phyloP scores from a whole-genome alignment of 306 rosid genomes.

The Cajanus cajan region DNA sequence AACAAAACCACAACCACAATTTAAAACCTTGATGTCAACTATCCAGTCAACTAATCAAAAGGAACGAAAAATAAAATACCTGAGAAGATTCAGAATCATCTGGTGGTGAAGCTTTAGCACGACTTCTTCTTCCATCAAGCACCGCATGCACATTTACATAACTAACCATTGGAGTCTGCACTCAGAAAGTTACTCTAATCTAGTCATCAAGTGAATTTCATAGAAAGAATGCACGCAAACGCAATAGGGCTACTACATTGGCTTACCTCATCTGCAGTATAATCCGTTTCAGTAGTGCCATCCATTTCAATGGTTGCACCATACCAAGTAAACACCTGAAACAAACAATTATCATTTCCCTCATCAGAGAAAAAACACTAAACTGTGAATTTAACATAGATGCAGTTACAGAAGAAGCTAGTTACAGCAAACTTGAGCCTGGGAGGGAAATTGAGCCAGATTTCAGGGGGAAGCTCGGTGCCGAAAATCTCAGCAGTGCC shows the following conservation, averaged over 20 bases:
- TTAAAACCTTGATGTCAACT: background rate
- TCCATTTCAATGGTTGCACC: slow-evolving; percentile 97
- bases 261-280: slow-evolving; percentile 88
- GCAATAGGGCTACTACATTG: background rate
- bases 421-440: slow-evolving; percentile 81
- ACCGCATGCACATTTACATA: slow-evolving; percentile 94
- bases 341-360: background rate
- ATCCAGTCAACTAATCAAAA: background rate
- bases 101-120: slow-evolving; percentile 65
- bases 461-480: slow-evolving; percentile 89
- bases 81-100: slow-evolving; percentile 63
- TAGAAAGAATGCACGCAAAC: too few relatives aligned
- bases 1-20: background rate
- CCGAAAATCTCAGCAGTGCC: slow-evolving; percentile 95
- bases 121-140: slow-evolving; percentile 75
- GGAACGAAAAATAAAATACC: slow-evolving; percentile 33
- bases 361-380: background rate
- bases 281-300: slow-evolving; percentile 83
- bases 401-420: background rate
- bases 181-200: background rate
- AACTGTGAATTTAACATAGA: background rate
- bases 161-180: slow-evolving; percentile 89
- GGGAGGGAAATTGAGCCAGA: slow-evolving; percentile 87
- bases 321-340: slow-evolving; percentile 83
- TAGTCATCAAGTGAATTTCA: too few relatives aligned